phyloP scores from a whole-genome alignment of 495 filamentous ascomycete genomes.

The Penicillium steckii region DNA sequence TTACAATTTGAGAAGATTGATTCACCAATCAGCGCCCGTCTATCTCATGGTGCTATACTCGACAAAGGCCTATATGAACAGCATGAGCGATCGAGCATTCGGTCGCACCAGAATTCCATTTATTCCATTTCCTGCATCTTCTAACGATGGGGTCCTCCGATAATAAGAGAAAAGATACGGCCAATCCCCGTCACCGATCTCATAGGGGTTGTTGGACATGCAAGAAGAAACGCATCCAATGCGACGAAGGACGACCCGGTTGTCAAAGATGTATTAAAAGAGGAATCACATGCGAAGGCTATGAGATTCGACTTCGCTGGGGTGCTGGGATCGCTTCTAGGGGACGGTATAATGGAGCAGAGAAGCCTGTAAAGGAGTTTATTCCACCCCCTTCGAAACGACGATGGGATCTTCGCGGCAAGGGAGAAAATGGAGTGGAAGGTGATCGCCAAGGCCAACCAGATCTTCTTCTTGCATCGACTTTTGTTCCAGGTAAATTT shows the following conservation, averaged over 20 bases:
- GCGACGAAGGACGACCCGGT: constrained; percentile 24
- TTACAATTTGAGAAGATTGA: constrained; percentile 24
- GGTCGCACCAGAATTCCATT: constrained; percentile 2
- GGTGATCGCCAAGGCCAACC: constrained; percentile 18
- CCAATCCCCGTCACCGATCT: constrained; percentile 18
- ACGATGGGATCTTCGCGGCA: constrained; percentile 25
- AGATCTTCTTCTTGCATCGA: constrained; percentile 5
- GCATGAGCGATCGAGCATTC: constrained; percentile 1
- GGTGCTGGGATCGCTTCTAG: constrained; percentile 30
- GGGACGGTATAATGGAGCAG: constrained; percentile 25
- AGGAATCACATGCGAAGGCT: constrained; percentile 26
- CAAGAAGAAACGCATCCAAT: constrained; percentile 28
- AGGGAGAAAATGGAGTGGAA: constrained; percentile 4
- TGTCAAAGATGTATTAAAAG: constrained; percentile 20
- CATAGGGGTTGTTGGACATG: constrained; percentile 34
- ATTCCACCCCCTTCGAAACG: constrained; percentile 24
- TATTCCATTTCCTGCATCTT: not conserved
- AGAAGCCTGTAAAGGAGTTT: constrained; percentile 27
- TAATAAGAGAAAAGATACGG: constrained; percentile 14
- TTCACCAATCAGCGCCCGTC: constrained; percentile 21
- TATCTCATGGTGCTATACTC: constrained; percentile 2
- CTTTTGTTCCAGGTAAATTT: constrained; percentile 11
- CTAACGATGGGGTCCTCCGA: constrained; percentile 10
- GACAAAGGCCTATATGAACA: constrained; percentile 14
- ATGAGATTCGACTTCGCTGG: constrained; percentile 31